A percentile compares a stretch with the other conserved stretches of the same genome.
Evolutionary conservation across 169 alveolate species (phyloP).

Genomic region (Cryptosporidium felis): DNA sequence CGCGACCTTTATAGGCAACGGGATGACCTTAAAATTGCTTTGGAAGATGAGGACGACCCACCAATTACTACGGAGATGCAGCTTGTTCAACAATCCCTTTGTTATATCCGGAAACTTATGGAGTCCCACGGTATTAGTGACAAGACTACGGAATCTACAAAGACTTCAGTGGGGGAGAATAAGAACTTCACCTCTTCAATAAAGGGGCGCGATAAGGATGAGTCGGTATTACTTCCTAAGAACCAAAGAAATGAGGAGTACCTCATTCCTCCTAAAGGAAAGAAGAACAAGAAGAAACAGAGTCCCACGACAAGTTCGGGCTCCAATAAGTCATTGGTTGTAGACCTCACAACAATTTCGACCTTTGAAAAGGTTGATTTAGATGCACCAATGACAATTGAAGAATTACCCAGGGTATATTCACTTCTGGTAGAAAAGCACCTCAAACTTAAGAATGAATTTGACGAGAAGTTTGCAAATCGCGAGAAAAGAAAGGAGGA

Average conservation of each 20-base stretch:
- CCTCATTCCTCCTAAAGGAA: slow-evolving; percentile 52
- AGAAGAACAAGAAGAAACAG: slow-evolving; percentile 34
- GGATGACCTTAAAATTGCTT: slow-evolving; percentile 48
- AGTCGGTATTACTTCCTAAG: slow-evolving; percentile 53
- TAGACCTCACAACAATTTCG: slow-evolving; percentile 43
- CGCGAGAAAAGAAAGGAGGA: slow-evolving; percentile 69
- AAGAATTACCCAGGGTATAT: slow-evolving; percentile 35
- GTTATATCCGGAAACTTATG: slow-evolving; percentile 48
- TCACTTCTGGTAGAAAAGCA: slow-evolving; percentile 32
- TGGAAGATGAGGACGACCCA: slow-evolving; percentile 65
- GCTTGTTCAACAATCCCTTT: slow-evolving; percentile 44
- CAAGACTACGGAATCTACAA: not conserved
- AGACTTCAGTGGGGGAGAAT: not conserved
- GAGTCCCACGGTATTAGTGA: slow-evolving; percentile 40
- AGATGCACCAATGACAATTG: slow-evolving; percentile 62
- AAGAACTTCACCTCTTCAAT: not conserved
- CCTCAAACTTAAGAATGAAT: slow-evolving; percentile 19
- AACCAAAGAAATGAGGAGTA: slow-evolving; percentile 67
- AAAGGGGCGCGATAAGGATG: slow-evolving; percentile 57
- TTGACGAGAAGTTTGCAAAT: slow-evolving; percentile 58
- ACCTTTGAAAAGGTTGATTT: slow-evolving; percentile 58
- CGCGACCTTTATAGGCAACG: slow-evolving; percentile 63
- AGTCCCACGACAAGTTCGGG: not conserved
- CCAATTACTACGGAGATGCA: slow-evolving; percentile 63
- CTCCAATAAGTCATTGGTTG: slow-evolving; percentile 25